Conservation (phyloP, 106 monocot species). For the Dioscorea zingiberensis region DNA sequence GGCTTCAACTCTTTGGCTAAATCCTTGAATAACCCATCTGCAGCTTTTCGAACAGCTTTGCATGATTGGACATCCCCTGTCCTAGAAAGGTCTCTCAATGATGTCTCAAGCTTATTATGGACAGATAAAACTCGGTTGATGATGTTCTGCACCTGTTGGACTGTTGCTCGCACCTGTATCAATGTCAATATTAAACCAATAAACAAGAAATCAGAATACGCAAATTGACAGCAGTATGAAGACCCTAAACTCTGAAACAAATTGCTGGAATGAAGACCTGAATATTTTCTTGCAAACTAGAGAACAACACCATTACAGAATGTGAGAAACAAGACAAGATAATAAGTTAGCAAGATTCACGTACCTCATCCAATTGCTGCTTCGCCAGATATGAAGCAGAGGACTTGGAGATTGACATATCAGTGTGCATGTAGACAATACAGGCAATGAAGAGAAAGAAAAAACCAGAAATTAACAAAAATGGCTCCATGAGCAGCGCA, state of each 20-base stretch:
- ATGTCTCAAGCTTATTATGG: conserved; percentile 82
- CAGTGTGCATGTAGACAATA: conserved; percentile 70
- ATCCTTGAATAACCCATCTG: conserved; percentile 79
- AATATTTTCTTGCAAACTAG: too few relatives aligned
- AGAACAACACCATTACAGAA: too few relatives aligned
- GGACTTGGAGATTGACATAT: conserved; percentile 87
- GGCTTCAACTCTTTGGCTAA: conserved; percentile 77
- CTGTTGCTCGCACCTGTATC: conserved; percentile 65
- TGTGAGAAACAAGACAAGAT: too few relatives aligned
- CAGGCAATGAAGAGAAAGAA: conserved; percentile 73
- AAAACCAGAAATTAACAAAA: conserved; percentile 82
- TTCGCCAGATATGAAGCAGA: conserved; percentile 90
- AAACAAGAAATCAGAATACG: too few relatives aligned
- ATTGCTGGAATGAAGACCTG: too few relatives aligned
- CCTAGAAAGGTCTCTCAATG: conserved; percentile 77
- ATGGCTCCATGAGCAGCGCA: conserved; percentile 66
- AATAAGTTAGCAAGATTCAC: too few relatives aligned
- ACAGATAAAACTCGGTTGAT: conserved; percentile 56
- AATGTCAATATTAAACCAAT: not conserved
- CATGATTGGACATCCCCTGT: conserved; percentile 83
- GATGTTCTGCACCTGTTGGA: conserved; percentile 63
- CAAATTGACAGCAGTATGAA: too few relatives aligned
- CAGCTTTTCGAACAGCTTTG: conserved; percentile 72
- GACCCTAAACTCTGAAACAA: too few relatives aligned
- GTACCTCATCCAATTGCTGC: conserved; percentile 90